Evolutionary conservation across 1,284 basidiomycete genomes (phyloP).

Genomic region (Sporisorium scitamineum): DNA sequence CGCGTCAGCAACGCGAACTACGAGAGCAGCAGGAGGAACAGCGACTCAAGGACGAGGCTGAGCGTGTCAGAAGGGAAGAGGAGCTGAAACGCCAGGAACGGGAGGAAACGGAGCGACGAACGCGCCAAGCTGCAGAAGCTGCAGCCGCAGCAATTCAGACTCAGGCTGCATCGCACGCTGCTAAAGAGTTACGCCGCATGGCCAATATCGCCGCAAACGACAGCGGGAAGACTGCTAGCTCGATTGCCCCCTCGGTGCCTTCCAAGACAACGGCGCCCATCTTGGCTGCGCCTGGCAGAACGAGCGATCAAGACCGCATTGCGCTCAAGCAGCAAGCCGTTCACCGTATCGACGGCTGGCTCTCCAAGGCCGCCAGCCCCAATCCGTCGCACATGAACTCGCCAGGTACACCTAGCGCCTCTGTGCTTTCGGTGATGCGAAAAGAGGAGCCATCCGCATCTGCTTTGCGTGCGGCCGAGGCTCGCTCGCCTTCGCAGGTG

Average conservation of each 20-base stretch:
- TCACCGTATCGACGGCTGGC: constrained; percentile 56
- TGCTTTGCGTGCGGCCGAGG: constrained; percentile 1
- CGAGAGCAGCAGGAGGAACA: constrained; percentile 36
- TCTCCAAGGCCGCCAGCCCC: constrained; percentile 37
- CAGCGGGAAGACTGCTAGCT: constrained; percentile 4
- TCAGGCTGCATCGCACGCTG: constrained; percentile 1
- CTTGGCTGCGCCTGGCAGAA: constrained; percentile 24
- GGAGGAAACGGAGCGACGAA: constrained; percentile 10
- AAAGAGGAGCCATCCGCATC: constrained; percentile 15
- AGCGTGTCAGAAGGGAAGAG: constrained; percentile 14
- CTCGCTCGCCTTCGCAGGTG: constrained; percentile 42
- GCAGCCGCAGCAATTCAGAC: constrained; percentile 10
- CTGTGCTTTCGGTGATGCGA: constrained; percentile 47
- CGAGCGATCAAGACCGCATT: constrained; percentile 35
- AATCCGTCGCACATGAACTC: constrained; percentile 37
- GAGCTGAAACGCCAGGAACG: background rate
- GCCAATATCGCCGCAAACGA: constrained; percentile 14
- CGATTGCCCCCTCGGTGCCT: constrained; percentile 30
- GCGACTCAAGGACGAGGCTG: constrained; percentile 15
- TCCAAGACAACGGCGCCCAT: constrained; percentile 27
- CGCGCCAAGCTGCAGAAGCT: constrained; percentile 18
- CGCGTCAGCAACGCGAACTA: constrained; percentile 24
- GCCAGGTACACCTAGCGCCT: constrained; percentile 54
- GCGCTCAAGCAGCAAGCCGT: constrained; percentile 53
- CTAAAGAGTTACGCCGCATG: constrained; percentile 11